Conservation (phyloP, 1,284 basidiomycete species). For the Ustilago tritici region DNA sequence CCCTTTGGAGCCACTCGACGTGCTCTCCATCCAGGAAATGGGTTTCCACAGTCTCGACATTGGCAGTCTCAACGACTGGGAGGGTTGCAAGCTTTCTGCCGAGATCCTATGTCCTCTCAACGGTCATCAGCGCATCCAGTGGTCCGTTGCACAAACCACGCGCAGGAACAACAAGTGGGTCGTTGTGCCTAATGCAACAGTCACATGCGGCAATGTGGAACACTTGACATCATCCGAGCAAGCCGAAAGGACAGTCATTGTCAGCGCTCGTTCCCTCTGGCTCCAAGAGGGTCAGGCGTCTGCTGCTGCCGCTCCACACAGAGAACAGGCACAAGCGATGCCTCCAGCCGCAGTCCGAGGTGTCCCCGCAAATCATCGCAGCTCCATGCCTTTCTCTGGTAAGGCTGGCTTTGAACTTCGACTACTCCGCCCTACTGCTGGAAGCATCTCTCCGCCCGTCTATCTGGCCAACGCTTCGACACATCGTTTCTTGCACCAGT, state of each 20-base stretch:
- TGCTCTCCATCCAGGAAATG: slow-evolving; percentile 65
- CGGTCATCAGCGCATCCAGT: slow-evolving; percentile 41
- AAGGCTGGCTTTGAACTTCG: slow-evolving; percentile 54
- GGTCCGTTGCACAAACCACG: slow-evolving; percentile 53
- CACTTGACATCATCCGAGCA: slow-evolving; percentile 16
- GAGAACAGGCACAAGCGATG: neutral
- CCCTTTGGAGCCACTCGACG: slow-evolving; percentile 57
- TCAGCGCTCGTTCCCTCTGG: slow-evolving; percentile 50
- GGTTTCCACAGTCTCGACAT: slow-evolving; percentile 61
- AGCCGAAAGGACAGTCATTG: slow-evolving; percentile 52
- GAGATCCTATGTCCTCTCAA: slow-evolving; percentile 47
- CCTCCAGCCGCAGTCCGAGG: neutral
- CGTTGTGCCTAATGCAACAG: slow-evolving; percentile 44
- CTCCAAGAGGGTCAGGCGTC: slow-evolving; percentile 16
- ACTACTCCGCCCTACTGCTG: slow-evolving; percentile 41
- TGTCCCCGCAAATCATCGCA: slow-evolving; percentile 11
- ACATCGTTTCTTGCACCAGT: slow-evolving; percentile 44
- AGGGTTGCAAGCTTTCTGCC: slow-evolving; percentile 53
- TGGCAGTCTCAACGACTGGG: slow-evolving; percentile 62
- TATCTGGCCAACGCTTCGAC: slow-evolving; percentile 52
- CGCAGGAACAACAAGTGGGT: slow-evolving; percentile 60
- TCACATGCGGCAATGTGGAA: slow-evolving; percentile 19
- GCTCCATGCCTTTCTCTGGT: slow-evolving; percentile 48
- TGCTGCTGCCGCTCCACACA: neutral
- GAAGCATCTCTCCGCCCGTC: slow-evolving; percentile 35